phyloP scores from a whole-genome alignment of 345 rosid species.

The Camelina neglecta region DNA sequence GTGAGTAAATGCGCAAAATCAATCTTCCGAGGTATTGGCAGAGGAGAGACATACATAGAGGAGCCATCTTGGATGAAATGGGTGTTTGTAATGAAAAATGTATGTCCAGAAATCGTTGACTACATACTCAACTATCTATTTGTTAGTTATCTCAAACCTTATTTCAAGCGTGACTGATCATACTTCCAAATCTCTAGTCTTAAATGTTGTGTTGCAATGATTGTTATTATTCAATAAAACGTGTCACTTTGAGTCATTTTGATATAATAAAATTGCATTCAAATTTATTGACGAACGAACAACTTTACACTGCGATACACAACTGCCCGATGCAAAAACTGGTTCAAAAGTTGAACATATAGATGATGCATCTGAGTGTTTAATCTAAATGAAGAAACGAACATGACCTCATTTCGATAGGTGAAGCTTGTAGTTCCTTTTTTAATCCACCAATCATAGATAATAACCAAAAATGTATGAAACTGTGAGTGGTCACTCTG shows the following conservation, averaged over 20 bases:
- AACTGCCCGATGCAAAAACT: too few relatives aligned
- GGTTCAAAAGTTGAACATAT: too few relatives aligned
- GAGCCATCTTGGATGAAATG: slow-evolving; percentile 28
- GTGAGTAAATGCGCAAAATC: slow-evolving; percentile 23
- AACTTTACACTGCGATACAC: too few relatives aligned
- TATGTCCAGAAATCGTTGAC: slow-evolving; percentile 35
- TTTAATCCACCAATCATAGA: too few relatives aligned
- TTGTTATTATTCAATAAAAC: not conserved
- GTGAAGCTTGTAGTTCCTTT: too few relatives aligned
- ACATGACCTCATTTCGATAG: too few relatives aligned
- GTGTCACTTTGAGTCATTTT: not conserved
- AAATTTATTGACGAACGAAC: too few relatives aligned
- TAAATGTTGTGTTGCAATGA: not conserved
- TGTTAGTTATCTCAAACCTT: slow-evolving; percentile 23
- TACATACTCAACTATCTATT: not conserved
- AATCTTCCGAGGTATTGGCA: slow-evolving; percentile 31
- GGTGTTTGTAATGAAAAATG: not conserved
- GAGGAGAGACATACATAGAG: slow-evolving; percentile 32
- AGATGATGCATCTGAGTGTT: too few relatives aligned
- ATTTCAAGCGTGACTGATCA: slow-evolving; percentile 28
- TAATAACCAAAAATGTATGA: too few relatives aligned
- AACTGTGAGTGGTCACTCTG: not conserved
- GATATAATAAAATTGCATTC: too few relatives aligned
- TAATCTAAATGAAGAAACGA: too few relatives aligned
- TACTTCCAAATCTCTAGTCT: not conserved